Conservation (phyloP, 2,329 filamentous ascomycete genomes). For the Nigrograna mackinnonii region DNA sequence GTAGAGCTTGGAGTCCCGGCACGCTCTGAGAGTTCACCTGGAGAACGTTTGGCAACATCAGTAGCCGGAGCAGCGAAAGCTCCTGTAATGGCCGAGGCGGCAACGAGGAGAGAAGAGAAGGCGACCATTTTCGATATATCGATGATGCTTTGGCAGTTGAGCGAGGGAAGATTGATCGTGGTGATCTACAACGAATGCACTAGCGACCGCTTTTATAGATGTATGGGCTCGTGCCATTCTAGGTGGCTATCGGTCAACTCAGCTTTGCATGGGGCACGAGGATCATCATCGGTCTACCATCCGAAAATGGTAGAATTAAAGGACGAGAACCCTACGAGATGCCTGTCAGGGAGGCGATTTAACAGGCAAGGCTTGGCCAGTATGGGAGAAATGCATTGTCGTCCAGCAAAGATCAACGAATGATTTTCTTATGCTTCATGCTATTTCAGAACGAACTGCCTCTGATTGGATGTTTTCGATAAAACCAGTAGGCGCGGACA, state of each 20-base stretch:
- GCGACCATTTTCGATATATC: conserved; percentile 41
- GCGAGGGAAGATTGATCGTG: not conserved
- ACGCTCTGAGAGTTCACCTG: conserved; percentile 24
- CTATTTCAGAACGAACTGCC: not conserved
- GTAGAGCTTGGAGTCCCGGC: conserved; percentile 51
- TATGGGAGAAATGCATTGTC: not conserved
- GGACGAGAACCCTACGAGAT: not conserved
- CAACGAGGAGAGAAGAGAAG: conserved; percentile 44
- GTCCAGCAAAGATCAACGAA: not conserved
- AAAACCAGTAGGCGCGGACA: not conserved
- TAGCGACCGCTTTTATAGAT: not conserved
- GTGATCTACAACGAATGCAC: not conserved
- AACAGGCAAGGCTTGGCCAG: not conserved
- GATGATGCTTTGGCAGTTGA: not conserved
- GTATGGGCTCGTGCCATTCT: not conserved
- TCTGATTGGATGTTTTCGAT: not conserved
- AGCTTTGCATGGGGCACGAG: not conserved
- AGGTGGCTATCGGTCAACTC: not conserved
- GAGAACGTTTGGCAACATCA: conserved; percentile 42
- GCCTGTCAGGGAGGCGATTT: not conserved
- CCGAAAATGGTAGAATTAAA: not conserved
- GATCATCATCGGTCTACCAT: not conserved
- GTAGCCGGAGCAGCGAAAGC: conserved; percentile 39
- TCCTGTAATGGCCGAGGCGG: conserved; percentile 35
- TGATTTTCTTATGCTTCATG: not conserved